Evolutionary conservation across 2,329 filamentous ascomycete genomes (phyloP), one percentile per base, ranked within the genome.

Genomic region (Sclerotinia borealis): DNA sequence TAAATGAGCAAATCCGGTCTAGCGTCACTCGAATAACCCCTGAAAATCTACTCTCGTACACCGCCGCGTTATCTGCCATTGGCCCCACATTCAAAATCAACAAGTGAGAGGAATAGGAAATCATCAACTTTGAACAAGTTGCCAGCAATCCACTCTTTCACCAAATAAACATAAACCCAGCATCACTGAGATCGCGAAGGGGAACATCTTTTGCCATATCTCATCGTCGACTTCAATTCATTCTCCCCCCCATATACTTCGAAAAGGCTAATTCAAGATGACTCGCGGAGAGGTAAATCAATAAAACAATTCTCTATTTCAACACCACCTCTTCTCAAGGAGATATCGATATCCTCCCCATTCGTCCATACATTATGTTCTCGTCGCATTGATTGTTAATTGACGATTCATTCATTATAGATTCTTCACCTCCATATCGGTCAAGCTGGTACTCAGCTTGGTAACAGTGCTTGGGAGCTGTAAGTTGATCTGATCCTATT

Each of bases 381-480:
- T 55, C 55, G 59, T 58, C 63, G 59, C 63, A 52, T 19, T 62
- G 29, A 29, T 55, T 34, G 22, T n/a, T 50, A 37, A 56, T 54
- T 64, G 31, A 64, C 51, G 50, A 55, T 43, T 29, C 45, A 22
- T 25, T 9, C 9, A 8, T 47, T 51, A 27, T 54, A 88, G 85
- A 82, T 88, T 75, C 83, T 82, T 74, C 85, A 88, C 76, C 77
- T 88, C 71, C 85, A 88, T 75, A 85, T 88, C 75, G 85, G 85
- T 76, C 85, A 88, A 78, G 85, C 85, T 76, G 85, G 85, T 75
- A 81, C 80, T 62, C 85, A 88, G 80, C 82, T 88, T 65, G 85
- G 85, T 71, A 88, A 88, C 78, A 84, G 82, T 73, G 85, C 85
- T 70, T 88, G 85, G 85, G 85, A 88, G 77, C 80, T 88, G 85